Evolutionary conservation across 83 land plant species (phyloP).

Genomic region (Picea abies): DNA sequence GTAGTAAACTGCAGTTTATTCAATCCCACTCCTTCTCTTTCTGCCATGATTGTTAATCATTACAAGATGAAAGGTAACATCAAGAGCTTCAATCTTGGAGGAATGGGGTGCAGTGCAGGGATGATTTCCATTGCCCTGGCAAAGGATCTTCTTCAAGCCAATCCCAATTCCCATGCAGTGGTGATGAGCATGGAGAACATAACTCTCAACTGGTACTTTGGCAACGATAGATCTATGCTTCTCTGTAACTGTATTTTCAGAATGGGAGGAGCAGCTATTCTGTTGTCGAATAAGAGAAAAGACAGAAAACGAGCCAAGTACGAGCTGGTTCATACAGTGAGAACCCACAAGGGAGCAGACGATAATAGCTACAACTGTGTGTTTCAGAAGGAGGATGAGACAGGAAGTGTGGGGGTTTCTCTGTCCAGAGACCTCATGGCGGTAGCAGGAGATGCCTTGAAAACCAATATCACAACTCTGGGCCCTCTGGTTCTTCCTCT

Average conservation of each 20-base stretch:
- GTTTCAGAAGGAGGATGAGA: conserved; percentile 9
- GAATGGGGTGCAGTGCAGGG: conserved; percentile 19
- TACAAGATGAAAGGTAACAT: conserved; percentile 12
- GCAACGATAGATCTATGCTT: conserved; percentile 18
- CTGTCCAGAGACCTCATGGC: conserved; percentile 7
- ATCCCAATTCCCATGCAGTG: conserved; percentile 1
- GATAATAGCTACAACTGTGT: conserved; percentile 3
- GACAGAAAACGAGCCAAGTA: not conserved
- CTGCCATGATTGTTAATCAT: conserved; percentile 17
- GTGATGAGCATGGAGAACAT: conserved; percentile 14
- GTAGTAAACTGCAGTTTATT: conserved; percentile 15
- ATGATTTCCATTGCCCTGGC: conserved; percentile 15
- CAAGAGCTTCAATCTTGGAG: conserved; percentile 13
- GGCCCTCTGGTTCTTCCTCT: conserved; percentile 8
- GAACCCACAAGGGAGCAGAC: conserved; percentile 14
- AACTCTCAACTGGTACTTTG: conserved; percentile 15
- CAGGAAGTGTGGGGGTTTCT: conserved; percentile 3
- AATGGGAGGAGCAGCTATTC: not conserved
- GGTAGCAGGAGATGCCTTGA: conserved; percentile 5
- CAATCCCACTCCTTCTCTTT: conserved; percentile 4
- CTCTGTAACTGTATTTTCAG: conserved; percentile 17
- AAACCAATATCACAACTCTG: conserved; percentile 16
- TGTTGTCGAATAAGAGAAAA: not conserved
- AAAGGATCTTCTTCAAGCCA: conserved; percentile 9
- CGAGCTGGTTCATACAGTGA: conserved; percentile 6